phyloP scores from a whole-genome alignment of 768 basidiomycete genomes.

The Rhodotorula diobovata region DNA sequence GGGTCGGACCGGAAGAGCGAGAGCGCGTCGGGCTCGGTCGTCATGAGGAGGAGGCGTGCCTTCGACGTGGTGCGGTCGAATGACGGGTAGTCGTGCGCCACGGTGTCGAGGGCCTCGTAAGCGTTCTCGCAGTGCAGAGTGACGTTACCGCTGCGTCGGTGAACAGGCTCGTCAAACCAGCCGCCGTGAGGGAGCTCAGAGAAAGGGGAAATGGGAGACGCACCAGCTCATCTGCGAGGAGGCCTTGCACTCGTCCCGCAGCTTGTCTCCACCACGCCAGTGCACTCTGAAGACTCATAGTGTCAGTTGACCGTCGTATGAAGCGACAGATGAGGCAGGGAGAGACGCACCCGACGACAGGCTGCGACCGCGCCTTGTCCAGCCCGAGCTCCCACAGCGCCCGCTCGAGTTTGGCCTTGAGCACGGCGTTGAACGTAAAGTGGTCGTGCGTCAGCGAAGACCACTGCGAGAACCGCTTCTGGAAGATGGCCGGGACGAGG shows the following conservation, averaged over 20 bases:
- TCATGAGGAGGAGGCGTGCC: conserved; percentile 24
- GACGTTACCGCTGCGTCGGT: conserved; percentile 26
- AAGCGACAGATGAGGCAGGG: not conserved
- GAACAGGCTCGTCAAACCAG: fast-evolving
- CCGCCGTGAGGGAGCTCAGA: not conserved
- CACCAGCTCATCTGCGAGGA: conserved; percentile 21
- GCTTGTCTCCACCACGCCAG: conserved; percentile 27
- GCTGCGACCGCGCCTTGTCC: not conserved
- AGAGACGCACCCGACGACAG: conserved; percentile 5
- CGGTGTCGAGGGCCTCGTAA: not conserved
- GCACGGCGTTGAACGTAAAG: conserved; percentile 5
- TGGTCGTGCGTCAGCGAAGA: conserved; percentile 1
- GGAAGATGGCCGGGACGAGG: conserved; percentile 8
- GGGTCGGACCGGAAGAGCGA: not conserved
- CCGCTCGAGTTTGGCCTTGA: not conserved
- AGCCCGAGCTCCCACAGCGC: not conserved
- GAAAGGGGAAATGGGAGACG: not conserved
- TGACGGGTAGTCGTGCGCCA: not conserved
- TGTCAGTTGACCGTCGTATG: too few species aligned
- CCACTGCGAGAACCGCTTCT: conserved; percentile 2
- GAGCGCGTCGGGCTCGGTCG: conserved; percentile 28
- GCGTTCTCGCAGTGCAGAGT: conserved; percentile 27
- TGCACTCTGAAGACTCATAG: conserved; percentile 1
- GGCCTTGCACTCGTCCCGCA: conserved; percentile 3
- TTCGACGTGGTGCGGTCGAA: not conserved